Base-by-base conservation (phyloP, 306 rosid species). In the Coriaria nepalensis region DNA sequence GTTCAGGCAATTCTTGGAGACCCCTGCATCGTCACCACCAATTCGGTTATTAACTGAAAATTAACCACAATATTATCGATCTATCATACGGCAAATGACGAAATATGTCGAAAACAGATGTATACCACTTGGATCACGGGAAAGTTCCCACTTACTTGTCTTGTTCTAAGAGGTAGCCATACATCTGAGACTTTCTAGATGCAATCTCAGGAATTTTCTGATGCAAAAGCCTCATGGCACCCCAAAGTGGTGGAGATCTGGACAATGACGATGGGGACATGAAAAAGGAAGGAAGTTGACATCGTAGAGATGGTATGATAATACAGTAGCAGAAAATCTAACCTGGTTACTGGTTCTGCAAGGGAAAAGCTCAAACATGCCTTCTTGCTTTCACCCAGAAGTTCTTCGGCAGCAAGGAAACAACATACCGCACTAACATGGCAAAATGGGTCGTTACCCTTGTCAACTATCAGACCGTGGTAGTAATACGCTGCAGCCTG, bases 401-500 rank as follows among this genome's bases (percentile, higher is more conserved):
- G 74, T 63, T 85, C 81, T 73, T 85, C 94, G 6, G 98, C 86
- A 6, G 94, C 93, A 53, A 90, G 95, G 71, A 90, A 90, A 63
- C 98, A 81, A 13, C 85, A 85, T 20, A 79, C 78, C 0, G 93
- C 95, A 0, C 69, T 53, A 14, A 85, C 68, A 49, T 82, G 82
- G 63, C 70, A 55, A 43, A 81, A 67, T 40, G 83, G 93, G 56
- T 90, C 95, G 29, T 53, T 77, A 32, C 94, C 87, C 67, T 81
- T 85, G 79, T 81, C 98, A 20, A 90, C 80, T 42, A 90, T 73
- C 68, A 85, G 65, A 12, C 95, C 95, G 42, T 90, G 92, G 82
- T 75, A 90, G 83, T 90, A 81, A 74, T 85, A 90, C 6, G 95
- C 87, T 60, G 93, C 92, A 41, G 95, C 94, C 97, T 90, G 77